Evolutionary conservation across 140 eudicot genomes (phyloP).

Genomic region (Bidens hawaiensis): DNA sequence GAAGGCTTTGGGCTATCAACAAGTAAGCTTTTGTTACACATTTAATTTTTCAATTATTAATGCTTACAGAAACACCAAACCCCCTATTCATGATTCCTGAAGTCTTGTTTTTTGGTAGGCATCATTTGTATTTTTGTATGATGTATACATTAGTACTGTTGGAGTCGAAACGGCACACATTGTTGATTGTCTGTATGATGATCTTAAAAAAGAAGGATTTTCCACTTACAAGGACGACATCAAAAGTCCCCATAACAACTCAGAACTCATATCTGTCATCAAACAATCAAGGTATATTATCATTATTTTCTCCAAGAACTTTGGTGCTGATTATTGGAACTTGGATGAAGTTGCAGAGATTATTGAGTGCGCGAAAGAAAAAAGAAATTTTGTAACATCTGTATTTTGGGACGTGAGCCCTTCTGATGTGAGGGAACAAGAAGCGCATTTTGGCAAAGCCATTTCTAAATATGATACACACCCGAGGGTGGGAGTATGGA

Average conservation of each 20-base stretch:
- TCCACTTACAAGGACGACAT: neutral
- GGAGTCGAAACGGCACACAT: neutral
- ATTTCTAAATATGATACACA: too few species aligned
- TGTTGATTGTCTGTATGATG: neutral
- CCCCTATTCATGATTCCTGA: too few species aligned
- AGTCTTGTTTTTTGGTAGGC: too few species aligned
- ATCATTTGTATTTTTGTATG: neutral
- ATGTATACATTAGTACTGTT: constrained; percentile 2
- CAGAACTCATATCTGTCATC: neutral
- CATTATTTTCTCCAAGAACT: neutral
- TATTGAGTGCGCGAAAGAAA: neutral
- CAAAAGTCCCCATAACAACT: neutral
- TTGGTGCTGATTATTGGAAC: neutral
- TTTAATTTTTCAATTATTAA: too few species aligned
- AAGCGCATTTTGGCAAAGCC: neutral
- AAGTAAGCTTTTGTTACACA: too few species aligned
- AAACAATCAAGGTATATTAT: neutral
- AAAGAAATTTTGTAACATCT: neutral
- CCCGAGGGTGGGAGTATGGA: too few species aligned
- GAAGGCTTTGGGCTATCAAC: too few species aligned
- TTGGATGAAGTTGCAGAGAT: constrained; percentile 1
- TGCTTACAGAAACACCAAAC: too few species aligned
- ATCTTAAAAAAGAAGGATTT: neutral
- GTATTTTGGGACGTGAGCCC: neutral
- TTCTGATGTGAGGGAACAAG: neutral